Evolutionary conservation across 2,329 filamentous ascomycete genomes (phyloP).

Genomic region (Leptographium radiaticola): DNA sequence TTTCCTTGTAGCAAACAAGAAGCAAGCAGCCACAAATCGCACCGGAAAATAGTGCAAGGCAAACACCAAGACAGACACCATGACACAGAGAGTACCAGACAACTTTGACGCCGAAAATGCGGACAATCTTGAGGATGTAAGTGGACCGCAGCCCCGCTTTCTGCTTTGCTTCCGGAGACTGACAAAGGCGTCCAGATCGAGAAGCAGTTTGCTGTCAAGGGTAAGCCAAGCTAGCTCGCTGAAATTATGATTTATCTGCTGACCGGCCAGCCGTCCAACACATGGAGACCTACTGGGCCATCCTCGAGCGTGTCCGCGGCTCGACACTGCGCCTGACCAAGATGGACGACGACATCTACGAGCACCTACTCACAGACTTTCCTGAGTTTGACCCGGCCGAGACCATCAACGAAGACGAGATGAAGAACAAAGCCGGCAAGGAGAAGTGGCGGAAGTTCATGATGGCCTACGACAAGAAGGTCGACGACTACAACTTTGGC

Average conservation of each 20-base stretch:
- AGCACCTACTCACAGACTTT: slow-evolving; percentile 76
- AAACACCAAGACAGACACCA: slow-evolving; percentile 3
- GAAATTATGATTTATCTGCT: background rate
- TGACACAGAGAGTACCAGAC: slow-evolving; percentile 28
- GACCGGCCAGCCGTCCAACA: slow-evolving; percentile 62
- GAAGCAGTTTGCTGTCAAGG: slow-evolving; percentile 98
- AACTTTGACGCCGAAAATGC: slow-evolving; percentile 47
- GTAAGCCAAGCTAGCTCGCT: slow-evolving; percentile 27
- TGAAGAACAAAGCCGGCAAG: slow-evolving; percentile 97
- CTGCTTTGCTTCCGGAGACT: background rate
- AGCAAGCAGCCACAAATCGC: too few species aligned
- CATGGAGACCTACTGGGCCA: slow-evolving; percentile 92
- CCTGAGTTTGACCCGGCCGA: slow-evolving; percentile 79
- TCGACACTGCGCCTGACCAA: slow-evolving; percentile 85
- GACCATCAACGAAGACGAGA: slow-evolving; percentile 77
- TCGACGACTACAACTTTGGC: slow-evolving; percentile 98
- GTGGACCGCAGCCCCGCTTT: slow-evolving; percentile 16
- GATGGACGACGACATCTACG: slow-evolving; percentile 87
- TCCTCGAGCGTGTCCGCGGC: slow-evolving; percentile 81
- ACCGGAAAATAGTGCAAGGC: background rate
- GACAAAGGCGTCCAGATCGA: slow-evolving; percentile 56
- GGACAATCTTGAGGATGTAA: slow-evolving; percentile 41
- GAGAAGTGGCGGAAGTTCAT: slow-evolving; percentile 91
- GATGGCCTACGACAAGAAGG: slow-evolving; percentile 81
- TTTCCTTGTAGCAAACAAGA: background rate